Evolutionary conservation across 495 filamentous ascomycete species (phyloP).

Genomic region (Neurospora sp.): DNA sequence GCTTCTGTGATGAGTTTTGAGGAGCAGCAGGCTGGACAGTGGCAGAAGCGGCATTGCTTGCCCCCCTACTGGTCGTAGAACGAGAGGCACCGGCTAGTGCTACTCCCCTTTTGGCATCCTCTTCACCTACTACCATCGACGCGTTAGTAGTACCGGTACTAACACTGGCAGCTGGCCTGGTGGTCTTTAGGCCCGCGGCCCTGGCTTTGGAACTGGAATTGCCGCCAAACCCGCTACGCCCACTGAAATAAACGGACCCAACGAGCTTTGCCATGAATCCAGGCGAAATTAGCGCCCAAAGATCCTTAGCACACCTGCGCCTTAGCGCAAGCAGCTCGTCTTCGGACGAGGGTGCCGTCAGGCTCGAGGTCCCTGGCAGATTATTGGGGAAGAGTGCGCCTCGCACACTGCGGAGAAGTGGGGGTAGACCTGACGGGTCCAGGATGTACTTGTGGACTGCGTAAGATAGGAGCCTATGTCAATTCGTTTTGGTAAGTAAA

Average conservation of each 20-base stretch:
- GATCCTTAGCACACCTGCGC: conserved; percentile 41
- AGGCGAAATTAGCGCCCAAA: conserved; percentile 42
- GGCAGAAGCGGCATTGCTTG: background rate
- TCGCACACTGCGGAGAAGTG: conserved; percentile 61
- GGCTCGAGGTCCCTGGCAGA: conserved; percentile 37
- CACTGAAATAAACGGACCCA: conserved; percentile 42
- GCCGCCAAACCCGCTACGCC: background rate
- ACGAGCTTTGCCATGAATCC: conserved; percentile 17
- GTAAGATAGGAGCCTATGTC: conserved; percentile 59
- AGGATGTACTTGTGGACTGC: conserved; percentile 55
- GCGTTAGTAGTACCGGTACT: background rate
- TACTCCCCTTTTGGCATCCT: background rate
- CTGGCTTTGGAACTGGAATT: background rate
- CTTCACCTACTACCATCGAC: background rate
- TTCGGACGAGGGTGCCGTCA: conserved; percentile 36
- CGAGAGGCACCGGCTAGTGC: background rate
- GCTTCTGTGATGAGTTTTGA: background rate
- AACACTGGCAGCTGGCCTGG: background rate
- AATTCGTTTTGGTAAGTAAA: background rate
- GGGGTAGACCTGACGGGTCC: conserved; percentile 58
- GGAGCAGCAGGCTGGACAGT: background rate
- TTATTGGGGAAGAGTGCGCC: conserved; percentile 74
- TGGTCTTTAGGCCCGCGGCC: background rate
- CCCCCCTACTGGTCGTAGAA: background rate
- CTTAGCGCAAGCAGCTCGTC: conserved; percentile 38